Conservation (phyloP, 768 basidiomycete species). For the Amanita subjunquillea region DNA sequence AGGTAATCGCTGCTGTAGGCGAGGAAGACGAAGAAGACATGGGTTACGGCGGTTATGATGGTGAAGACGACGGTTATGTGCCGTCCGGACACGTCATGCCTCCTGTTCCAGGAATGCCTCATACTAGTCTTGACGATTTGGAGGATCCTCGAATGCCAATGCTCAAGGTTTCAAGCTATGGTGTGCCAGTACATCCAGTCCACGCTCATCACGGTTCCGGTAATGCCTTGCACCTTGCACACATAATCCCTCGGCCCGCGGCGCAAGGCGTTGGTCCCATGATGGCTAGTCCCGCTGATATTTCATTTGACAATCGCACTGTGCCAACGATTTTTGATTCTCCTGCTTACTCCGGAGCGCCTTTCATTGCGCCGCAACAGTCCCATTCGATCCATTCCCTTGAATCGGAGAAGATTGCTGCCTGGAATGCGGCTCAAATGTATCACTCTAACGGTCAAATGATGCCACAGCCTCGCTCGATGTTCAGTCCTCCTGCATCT, state of each 20-base stretch:
- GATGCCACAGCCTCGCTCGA: slow-evolving; percentile 12
- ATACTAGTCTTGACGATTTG: slow-evolving; percentile 17
- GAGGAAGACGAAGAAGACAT: slow-evolving; percentile 44
- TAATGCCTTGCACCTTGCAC: slow-evolving; percentile 9
- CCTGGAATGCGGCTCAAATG: slow-evolving; percentile 13
- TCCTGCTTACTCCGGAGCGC: slow-evolving; percentile 6
- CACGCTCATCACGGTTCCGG: background rate
- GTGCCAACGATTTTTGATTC: slow-evolving; percentile 9
- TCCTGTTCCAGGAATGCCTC: slow-evolving; percentile 4
- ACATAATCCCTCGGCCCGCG: slow-evolving; percentile 10
- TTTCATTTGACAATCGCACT: slow-evolving; percentile 4
- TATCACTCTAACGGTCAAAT: slow-evolving; percentile 8
- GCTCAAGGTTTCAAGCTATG: slow-evolving; percentile 25
- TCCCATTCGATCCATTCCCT: slow-evolving; percentile 1
- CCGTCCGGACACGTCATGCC: slow-evolving; percentile 3
- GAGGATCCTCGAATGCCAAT: slow-evolving; percentile 24
- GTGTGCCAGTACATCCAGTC: slow-evolving; percentile 1
- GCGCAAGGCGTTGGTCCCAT: slow-evolving; percentile 7
- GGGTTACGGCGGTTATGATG: slow-evolving; percentile 16
- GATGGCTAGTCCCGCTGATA: slow-evolving; percentile 8
- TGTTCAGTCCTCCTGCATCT: slow-evolving; percentile 14
- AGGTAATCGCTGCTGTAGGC: slow-evolving; percentile 41
- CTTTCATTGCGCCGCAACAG: slow-evolving; percentile 1
- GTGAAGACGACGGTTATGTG: slow-evolving; percentile 29
- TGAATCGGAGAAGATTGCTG: slow-evolving; percentile 12